These are phyloP conservation scores for Puya raimondii DNA, from an alignment of 176 grass and related monocot genomes.

Conservation along the genomic window DNA sequence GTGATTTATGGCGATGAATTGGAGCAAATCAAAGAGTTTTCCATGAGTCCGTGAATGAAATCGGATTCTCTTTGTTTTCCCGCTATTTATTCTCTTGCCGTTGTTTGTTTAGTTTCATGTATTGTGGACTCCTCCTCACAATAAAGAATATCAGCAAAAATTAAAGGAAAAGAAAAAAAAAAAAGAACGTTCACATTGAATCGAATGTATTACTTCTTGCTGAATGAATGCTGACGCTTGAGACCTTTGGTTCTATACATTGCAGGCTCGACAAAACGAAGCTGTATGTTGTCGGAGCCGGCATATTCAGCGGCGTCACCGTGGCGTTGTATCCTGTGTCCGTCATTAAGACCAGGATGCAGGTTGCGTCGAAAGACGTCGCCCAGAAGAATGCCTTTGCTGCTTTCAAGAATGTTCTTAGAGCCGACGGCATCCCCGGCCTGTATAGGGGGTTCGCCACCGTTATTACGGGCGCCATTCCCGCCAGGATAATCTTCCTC, in stretches of 20 bases:
- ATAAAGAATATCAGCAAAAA: too few species aligned
- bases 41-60: not conserved
- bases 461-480: conserved; percentile 75
- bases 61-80: not conserved
- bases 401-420: conserved; percentile 71
- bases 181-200: too few species aligned
- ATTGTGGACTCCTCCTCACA: not conserved
- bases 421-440: conserved; percentile 59
- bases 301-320: conserved; percentile 82
- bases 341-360: conserved; percentile 95
- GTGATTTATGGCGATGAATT: not conserved
- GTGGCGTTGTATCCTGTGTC: conserved; percentile 75
- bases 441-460: conserved; percentile 85
- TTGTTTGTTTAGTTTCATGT: not conserved
- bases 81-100: not conserved
- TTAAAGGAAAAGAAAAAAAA: too few species aligned
- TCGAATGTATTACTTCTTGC: not conserved
- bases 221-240: not conserved
- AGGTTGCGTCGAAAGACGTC: conserved; percentile 79
- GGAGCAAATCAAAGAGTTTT: not conserved
- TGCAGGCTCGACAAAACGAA: conserved; percentile 95
- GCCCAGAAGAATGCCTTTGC: conserved; percentile 66
- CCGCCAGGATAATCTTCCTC: conserved; percentile 87
- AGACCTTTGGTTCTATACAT: conserved; percentile 7
- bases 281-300: conserved; percentile 77